These are phyloP conservation scores for Schizosaccharomyces lindneri DNA, from an alignment of 805 yeast genomes.

Conservation along the genomic window DNA sequence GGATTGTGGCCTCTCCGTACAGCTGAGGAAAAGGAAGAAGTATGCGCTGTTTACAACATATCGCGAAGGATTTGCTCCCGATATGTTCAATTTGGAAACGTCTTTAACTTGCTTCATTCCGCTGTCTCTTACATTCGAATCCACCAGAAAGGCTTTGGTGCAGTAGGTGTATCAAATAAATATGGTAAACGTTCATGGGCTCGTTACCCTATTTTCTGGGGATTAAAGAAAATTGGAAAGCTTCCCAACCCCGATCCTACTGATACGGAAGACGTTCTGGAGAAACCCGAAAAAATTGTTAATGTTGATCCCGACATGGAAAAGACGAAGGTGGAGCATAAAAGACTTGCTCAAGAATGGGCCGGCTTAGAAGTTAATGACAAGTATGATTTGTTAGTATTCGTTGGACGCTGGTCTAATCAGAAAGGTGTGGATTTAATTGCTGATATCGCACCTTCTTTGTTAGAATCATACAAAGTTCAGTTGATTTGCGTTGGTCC, in stretches of 20 bases:
- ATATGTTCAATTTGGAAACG: conserved; percentile 2
- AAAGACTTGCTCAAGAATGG: conserved; percentile 1
- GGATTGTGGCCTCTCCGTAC: conserved; percentile 3
- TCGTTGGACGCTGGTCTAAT: conserved; percentile 3
- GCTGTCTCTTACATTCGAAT: conserved; percentile 1
- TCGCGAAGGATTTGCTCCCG: background rate
- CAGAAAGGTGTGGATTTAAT: conserved; percentile 2
- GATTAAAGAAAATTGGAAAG: conserved; percentile 1
- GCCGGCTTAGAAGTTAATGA: conserved; percentile 1
- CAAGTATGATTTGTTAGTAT: background rate
- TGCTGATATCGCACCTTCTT: conserved; percentile 1
- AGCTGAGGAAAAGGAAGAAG: conserved; percentile 1
- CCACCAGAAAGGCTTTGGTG: conserved; percentile 2
- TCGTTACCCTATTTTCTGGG: conserved; percentile 4
- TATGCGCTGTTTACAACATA: background rate
- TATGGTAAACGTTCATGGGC: conserved; percentile 4
- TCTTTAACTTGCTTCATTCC: conserved; percentile 2
- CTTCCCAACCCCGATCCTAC: conserved; percentile 3
- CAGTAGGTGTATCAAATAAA: conserved; percentile 1
- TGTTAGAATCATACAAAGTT: background rate
- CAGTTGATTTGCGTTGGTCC: conserved; percentile 2
- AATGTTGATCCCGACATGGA: conserved; percentile 1
- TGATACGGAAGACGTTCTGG: background rate
- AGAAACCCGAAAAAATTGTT: too few species aligned
- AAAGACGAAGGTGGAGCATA: background rate